These are phyloP conservation scores for Metschnikowia sp. DNA, from an alignment of 805 yeast genomes.

Conservation along the genomic window DNA sequence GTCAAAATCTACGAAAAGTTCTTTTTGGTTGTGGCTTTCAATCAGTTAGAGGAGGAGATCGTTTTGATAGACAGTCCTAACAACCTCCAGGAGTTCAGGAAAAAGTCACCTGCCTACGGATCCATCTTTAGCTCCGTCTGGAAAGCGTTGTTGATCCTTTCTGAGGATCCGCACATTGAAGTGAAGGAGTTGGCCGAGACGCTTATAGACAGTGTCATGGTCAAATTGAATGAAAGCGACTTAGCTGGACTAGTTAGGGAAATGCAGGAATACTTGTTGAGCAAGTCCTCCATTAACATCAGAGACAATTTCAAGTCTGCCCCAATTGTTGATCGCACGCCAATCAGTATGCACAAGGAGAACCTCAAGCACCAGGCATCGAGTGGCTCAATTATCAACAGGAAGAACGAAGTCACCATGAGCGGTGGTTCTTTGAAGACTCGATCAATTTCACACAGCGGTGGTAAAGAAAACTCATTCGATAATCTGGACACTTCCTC, in stretches of 20 bases:
- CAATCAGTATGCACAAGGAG: constrained; percentile 16
- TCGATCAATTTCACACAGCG: constrained; percentile 28
- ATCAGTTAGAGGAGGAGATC: constrained; percentile 78
- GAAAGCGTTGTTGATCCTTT: constrained; percentile 74
- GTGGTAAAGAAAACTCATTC: constrained; percentile 24
- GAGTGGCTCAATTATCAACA: constrained; percentile 20
- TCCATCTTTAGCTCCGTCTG: constrained; percentile 82
- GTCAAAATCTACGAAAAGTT: constrained; percentile 66
- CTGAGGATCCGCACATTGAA: constrained; percentile 87
- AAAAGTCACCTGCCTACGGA: constrained; percentile 79
- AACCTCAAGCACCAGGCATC: constrained; percentile 21
- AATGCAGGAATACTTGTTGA: constrained; percentile 61
- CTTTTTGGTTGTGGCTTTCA: constrained; percentile 82
- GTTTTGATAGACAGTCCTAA: constrained; percentile 61
- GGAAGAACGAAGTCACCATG: constrained; percentile 25
- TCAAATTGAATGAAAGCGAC: constrained; percentile 61
- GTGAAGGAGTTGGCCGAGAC: constrained; percentile 69
- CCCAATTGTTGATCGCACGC: constrained; percentile 34
- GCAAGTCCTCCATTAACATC: constrained; percentile 43
- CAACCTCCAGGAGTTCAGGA: constrained; percentile 58
- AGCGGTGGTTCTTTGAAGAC: constrained; percentile 27
- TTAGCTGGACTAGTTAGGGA: constrained; percentile 61
- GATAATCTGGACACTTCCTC: constrained; percentile 29
- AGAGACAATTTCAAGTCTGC: constrained; percentile 39
- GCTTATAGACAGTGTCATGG: constrained; percentile 69